These are phyloP conservation scores for Bremia lactucae DNA, from an alignment of 352 stramenopile species.

Conservation along the genomic window DNA sequence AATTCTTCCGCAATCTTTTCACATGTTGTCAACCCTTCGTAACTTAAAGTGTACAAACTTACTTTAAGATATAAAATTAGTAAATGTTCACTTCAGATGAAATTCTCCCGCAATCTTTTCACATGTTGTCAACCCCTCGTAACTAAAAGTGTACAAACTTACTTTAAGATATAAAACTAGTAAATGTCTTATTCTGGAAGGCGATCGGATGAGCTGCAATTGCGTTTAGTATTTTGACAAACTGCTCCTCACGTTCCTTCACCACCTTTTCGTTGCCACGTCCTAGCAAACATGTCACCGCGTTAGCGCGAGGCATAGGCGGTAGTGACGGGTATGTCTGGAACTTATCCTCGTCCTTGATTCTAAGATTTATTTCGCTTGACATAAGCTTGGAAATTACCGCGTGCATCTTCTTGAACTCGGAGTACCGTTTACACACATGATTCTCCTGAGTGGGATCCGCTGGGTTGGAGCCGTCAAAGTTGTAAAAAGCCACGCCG, in stretches of 20 bases:
- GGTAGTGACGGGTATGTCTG: constrained; percentile 51
- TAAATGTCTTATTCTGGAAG: constrained; percentile 31
- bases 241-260: constrained; percentile 46
- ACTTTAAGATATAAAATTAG: no score
- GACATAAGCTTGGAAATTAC: constrained; percentile 44
- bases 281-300: constrained; percentile 31
- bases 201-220: constrained; percentile 44
- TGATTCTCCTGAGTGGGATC: constrained; percentile 33
- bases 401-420: constrained; percentile 58
- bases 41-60: no score
- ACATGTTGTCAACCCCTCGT: no score
- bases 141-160: no score
- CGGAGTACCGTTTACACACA: constrained; percentile 62
- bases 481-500: constrained; percentile 54
- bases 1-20: no score
- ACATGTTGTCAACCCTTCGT: no score
- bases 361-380: constrained; percentile 39
- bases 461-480: constrained; percentile 28
- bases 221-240: constrained; percentile 56
- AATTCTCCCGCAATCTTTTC: no score
- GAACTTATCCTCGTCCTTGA: constrained; percentile 37
- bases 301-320: constrained; percentile 33
- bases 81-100: no score
- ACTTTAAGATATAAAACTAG: constrained; percentile 34
- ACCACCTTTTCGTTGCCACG: constrained; percentile 40